A percentile compares a stretch with the other conserved stretches of the same genome.
These are phyloP conservation scores for Angomonas desouzai DNA, from an alignment of 208 protist genomes.

Conservation along the genomic window DNA sequence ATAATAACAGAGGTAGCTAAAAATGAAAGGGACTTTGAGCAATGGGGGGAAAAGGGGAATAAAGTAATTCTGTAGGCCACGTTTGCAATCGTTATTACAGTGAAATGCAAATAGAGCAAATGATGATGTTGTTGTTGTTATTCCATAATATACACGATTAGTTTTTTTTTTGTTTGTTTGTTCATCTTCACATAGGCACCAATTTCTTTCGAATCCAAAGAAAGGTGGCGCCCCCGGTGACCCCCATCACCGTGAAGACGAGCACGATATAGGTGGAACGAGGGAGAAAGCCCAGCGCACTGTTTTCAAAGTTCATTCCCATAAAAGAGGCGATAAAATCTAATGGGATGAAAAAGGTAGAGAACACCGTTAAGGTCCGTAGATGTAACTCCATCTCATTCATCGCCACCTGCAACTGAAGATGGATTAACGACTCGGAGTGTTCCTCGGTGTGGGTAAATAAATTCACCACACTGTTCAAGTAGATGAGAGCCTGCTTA, in stretches of 20 bases:
- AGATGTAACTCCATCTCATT: constrained; percentile 51
- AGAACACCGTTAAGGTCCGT: constrained; percentile 60
- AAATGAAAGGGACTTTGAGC: neutral
- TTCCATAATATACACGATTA: no score
- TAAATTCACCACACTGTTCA: constrained; percentile 36
- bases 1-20: constrained; percentile 13
- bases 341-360: constrained; percentile 54
- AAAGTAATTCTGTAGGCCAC: neutral
- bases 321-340: constrained; percentile 49
- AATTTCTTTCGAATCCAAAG: constrained; percentile 23
- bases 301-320: constrained; percentile 33
- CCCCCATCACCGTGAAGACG: constrained; percentile 16
- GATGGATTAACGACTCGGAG: constrained; percentile 42
- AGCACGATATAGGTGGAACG: constrained; percentile 10
- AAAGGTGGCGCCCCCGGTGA: constrained; percentile 18
- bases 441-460: constrained; percentile 46
- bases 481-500: constrained; percentile 25
- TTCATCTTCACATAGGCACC: constrained; percentile 2
- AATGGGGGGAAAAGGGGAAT: neutral
- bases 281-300: constrained; percentile 6
- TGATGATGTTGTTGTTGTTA: no score
- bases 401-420: constrained; percentile 55
- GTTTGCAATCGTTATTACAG: neutral
- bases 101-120: no score
- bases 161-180: no score